These are phyloP conservation scores for Botrytis pseudocinerea DNA, from an alignment of 2,329 filamentous ascomycete genomes.

Conservation along the genomic window DNA sequence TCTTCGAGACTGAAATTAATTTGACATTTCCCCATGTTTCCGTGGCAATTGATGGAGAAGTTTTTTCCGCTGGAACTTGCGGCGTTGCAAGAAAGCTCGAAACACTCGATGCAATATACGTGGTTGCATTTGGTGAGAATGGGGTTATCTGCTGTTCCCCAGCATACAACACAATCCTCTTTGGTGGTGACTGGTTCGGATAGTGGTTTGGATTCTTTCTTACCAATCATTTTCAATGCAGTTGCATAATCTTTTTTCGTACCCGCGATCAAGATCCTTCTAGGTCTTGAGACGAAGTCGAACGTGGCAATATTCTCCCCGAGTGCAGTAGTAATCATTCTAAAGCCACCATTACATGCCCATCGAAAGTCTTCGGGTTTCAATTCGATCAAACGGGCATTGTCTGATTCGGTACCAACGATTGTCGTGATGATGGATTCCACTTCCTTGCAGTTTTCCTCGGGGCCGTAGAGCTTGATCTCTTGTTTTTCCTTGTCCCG, in stretches of 20 bases:
- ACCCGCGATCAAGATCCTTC: background rate
- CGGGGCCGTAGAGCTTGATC: constrained; percentile 8
- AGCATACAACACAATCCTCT: constrained; percentile 6
- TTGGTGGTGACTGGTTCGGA: background rate
- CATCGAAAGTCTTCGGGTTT: constrained; percentile 30
- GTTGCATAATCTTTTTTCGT: background rate
- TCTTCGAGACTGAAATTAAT: constrained; percentile 24
- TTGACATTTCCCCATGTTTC: constrained; percentile 18
- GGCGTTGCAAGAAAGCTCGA: constrained; percentile 41
- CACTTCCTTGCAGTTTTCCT: background rate
- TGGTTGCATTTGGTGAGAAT: constrained; percentile 12
- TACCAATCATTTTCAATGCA: background rate
- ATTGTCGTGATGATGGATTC: constrained; percentile 37
- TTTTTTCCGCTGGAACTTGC: constrained; percentile 30
- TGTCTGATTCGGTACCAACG: constrained; percentile 20
- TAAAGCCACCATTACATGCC: constrained; percentile 13
- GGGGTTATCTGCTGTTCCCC: background rate
- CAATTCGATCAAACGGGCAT: constrained; percentile 36
- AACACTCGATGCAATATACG: constrained; percentile 47
- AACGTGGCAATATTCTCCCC: constrained; percentile 32
- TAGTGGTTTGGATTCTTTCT: background rate
- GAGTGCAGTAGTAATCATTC: background rate
- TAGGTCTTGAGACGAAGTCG: background rate
- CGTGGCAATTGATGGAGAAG: constrained; percentile 23
- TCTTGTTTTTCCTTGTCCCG: constrained; percentile 3